Evolutionary conservation across 2,329 filamentous ascomycete species (phyloP).

Genomic region (Zymoseptoria passerinii): DNA sequence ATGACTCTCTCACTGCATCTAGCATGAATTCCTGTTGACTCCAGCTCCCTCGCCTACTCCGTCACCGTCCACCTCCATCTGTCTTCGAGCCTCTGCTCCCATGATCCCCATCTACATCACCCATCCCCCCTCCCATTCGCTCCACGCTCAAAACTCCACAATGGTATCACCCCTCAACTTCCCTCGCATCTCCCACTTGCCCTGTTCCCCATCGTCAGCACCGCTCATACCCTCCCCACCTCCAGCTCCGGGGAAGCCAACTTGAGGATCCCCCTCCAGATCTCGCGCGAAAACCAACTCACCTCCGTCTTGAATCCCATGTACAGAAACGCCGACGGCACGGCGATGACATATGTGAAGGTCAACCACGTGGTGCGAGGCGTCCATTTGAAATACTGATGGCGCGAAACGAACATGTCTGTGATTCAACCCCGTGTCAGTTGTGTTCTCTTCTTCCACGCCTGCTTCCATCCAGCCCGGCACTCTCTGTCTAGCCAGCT

Average conservation of each 20-base stretch:
- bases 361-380: slow-evolving; percentile 70
- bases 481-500: too few relatives aligned
- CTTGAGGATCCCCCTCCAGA: background rate
- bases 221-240: background rate
- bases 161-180: slow-evolving; percentile 86
- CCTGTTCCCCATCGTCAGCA: slow-evolving; percentile 45
- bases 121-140: too few relatives aligned
- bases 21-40: background rate
- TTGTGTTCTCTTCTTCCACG: background rate
- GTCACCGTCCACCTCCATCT: background rate
- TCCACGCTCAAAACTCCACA: slow-evolving; percentile 55
- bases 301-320: slow-evolving; percentile 78
- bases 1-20: background rate
- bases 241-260: too few relatives aligned
- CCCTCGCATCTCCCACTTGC: slow-evolving; percentile 73
- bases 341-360: slow-evolving; percentile 64
- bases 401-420: slow-evolving; percentile 79
- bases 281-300: slow-evolving; percentile 40
- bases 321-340: slow-evolving; percentile 64
- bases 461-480: background rate
- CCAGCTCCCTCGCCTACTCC: background rate
- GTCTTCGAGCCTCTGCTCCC: background rate
- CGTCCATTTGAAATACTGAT: slow-evolving; percentile 95
- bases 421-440: slow-evolving; percentile 9
- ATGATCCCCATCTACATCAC: too few relatives aligned